Base-by-base conservation (phyloP, 495 filamentous ascomycete species). In the Neurospora intermedia region DNA sequence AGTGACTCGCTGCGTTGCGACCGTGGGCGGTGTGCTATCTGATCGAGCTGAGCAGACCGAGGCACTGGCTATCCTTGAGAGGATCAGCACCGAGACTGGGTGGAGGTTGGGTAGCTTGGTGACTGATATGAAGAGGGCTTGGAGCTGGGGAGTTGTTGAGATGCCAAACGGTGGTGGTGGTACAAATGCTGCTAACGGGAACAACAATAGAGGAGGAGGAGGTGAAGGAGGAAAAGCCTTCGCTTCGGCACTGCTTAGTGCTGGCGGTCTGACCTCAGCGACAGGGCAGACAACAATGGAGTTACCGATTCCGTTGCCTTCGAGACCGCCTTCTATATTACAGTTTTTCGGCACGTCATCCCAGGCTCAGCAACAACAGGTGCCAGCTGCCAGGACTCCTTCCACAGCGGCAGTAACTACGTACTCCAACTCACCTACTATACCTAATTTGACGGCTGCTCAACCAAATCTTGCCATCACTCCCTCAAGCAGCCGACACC, bases 31-130 rank as follows among this genome's bases (percentile, higher is more conserved):
- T 78, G 91, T 87, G 43, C 81, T 98, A 7, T 88, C 86, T 5
- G 85, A 87, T 43, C 86, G 87, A 10, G 83, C 86, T 40, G 91
- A 97, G 74, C 94, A 96, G 82, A 89, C 92, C 76, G 94, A 98
- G 80, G 91, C 92, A 6, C 81, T 97, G n/a, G 75, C 85, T 5
- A 93, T 96, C 54, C 84, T 99, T 70, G 88, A 91, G 35, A 87
- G 86, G 73, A 92, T 97, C 72, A 85, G 85, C n/a, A 88, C 87
- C 71, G 89, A 93, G 74, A 93, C 92, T 0, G 92, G 92, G 54
- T 97, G 93, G 93, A 88, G 86, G 62, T 83, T 94, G 39, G 88
- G 87, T 6, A 89, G 90, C 72, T 80, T 96, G 54, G 85, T 89
- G 74, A 84, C 86, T 10, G 89, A 91, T 43, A 85, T 99, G 45